Conservation (phyloP, 2,329 filamentous ascomycete species). For the Aspergillus quadrilineatus region DNA sequence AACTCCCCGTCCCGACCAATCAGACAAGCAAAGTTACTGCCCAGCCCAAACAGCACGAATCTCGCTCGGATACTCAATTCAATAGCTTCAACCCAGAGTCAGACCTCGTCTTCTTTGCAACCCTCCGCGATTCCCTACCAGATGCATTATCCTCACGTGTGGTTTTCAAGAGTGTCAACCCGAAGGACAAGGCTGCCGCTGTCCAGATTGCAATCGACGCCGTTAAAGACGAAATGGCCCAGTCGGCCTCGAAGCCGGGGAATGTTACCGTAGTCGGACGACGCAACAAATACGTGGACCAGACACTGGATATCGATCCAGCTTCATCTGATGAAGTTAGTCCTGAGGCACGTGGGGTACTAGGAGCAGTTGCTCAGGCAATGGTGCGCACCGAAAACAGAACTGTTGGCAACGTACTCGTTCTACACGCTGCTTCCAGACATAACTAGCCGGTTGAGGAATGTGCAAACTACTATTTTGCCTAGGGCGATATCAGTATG, state of each 20-base stretch:
- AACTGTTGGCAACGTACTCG: slow-evolving; percentile 66
- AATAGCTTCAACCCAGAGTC: slow-evolving; percentile 33
- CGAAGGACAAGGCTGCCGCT: slow-evolving; percentile 44
- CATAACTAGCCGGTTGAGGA: background rate
- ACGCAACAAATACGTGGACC: slow-evolving; percentile 25
- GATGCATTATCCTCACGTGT: slow-evolving; percentile 54
- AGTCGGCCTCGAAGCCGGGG: slow-evolving; percentile 63
- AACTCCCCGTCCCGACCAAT: slow-evolving; percentile 22
- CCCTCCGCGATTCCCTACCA: slow-evolving; percentile 57
- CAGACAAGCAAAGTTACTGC: background rate
- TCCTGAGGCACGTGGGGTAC: slow-evolving; percentile 27
- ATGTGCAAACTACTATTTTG: background rate
- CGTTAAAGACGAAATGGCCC: slow-evolving; percentile 61
- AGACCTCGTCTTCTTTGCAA: slow-evolving; percentile 57
- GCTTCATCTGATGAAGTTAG: slow-evolving; percentile 40
- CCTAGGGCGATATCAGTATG: background rate
- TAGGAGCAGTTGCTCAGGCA: slow-evolving; percentile 38
- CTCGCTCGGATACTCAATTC: background rate
- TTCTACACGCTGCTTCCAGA: slow-evolving; percentile 55
- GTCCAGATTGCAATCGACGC: slow-evolving; percentile 49
- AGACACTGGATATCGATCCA: slow-evolving; percentile 9
- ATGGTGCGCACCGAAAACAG: slow-evolving; percentile 57
- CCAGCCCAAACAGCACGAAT: background rate
- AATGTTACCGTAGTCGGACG: slow-evolving; percentile 70
- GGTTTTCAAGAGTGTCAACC: slow-evolving; percentile 49